Base-by-base conservation (phyloP, 164 flowering plant genomes). In the Stephania cephalantha region DNA sequence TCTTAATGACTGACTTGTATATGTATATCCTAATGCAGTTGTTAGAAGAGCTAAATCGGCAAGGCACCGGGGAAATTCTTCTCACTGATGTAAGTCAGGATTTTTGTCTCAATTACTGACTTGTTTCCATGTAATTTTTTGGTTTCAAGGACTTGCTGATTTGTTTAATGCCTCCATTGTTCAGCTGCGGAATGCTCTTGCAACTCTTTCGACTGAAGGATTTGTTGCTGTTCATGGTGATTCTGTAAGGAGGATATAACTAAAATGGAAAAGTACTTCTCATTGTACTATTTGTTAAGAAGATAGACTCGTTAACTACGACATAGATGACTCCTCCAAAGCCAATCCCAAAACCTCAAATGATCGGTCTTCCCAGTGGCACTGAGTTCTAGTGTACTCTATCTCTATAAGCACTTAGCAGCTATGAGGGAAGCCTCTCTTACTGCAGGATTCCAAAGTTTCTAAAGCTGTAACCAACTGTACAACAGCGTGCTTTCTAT, bases 161-260 rank as follows among this genome's bases (percentile, higher is more conserved):
- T 20, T 25, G 15, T 13, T 15, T 12, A 15, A 18, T 50, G 55
- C 52, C 58, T 61, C 20, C 25, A 30, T 50, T 46, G 9, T 71
- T 68, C 95, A 95, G 99, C 79, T 95, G 48, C 84, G 96, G 64
- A 88, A 80, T 81, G 92, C 97, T 29, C 83, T 93, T 18, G 76
- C 87, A n/a, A 87, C 93, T 44, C 96, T 95, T 68, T 89, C 93
- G 2, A 87, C 78, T 9, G 98, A 95, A 84, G 98, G 98, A 69
- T 85, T 93, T 78, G 87, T 93, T 1, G 77, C 72, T 71, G 81
- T 91, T 64, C 92, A 85, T 30, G 96, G 99, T 58, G 98, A 95
- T 79, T 87, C 76, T 70, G 85, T 90, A 9, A 93, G 85, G 83
- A 91, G 99, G 83, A 73, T 87, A 75, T 91, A 87, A 86, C 12